Base-by-base conservation (phyloP, 2,329 filamentous ascomycete species). In the Ramichloridium luteum region DNA sequence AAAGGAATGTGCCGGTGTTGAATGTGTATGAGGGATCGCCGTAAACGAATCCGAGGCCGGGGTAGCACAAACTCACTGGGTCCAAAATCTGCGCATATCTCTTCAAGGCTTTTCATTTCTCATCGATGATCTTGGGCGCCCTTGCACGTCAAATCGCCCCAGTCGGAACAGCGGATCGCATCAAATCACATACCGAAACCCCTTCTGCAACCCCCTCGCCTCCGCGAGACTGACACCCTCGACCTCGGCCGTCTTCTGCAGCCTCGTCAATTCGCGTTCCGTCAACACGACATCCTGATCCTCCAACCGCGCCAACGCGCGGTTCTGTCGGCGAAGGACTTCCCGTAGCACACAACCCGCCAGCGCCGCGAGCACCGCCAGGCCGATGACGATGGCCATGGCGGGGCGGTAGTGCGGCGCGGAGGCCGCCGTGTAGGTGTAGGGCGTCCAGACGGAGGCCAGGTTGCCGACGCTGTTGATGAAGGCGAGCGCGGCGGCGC, bases 381-480 rank as follows among this genome's bases (percentile, higher is more conserved):
- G 34, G 3, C 45, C 53, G 20, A 54, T 47, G 28, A 53, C 53
- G 34, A 57, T 45, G 1, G 51, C 51, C 37, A 57, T 51, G 1
- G 53, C 51, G 5, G 41, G 43, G 9, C 45, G 41, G 31, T 56
- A 57, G 30, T 53, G 43, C 0, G 46, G 47, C 3, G 32, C 34
- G 11, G 42, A 37, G 13, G 30, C 37, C 3, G 41, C 33, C 12
- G 37, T 44, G 36, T 61, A 62, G 2, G 55, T 60, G 39, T 55
- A 60, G 0, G 58, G 57, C 6, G 58, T 60, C 51, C 50, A 85
- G 41, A 86, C 85, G 28, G 68, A 74, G 25, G 71, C 72, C 8
- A 67, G 64, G 50, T 86, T 84, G 12, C 68, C 72, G 6, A 82
- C 64, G 2, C 76, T 75, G 49, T 88, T 88, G 56, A 86, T 82